Evolutionary conservation across 2,329 filamentous ascomycete species (phyloP), one percentile per base, ranked within the genome.

Genomic region (Orbilia blumenaviensis): DNA sequence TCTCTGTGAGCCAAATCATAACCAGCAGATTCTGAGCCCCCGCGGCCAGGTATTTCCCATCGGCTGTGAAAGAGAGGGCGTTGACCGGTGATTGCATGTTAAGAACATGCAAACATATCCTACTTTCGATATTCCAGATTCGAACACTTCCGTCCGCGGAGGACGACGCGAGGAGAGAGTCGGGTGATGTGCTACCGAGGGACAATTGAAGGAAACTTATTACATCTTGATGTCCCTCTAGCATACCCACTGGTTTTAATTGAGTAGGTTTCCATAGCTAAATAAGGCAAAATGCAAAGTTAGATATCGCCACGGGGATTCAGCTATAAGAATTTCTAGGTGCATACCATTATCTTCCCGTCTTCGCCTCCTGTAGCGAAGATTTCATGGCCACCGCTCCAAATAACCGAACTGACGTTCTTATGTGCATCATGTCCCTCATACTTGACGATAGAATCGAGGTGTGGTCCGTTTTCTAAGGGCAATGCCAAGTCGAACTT

Each of bases 351-450:
- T 54, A 76, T 69, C 32, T 69, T 76, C 21, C 72, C 72, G 42
- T 76, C 72, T 25, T 69, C 64, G 25, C 72, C 72, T 29, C 58
- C 72, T 14, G 72, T 76, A 9, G 64, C 72, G 34, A 76, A 76
- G 36, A 76, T 44, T 23, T 64, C 72, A 46, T 69, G 64, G 7
- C 72, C 25, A 6, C 36, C 27, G 21, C 64, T 76, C 64, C 72
- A 76, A 54, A 76, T 34, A 3, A 76, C 58, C 6, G 56, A 64
- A 18, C 58, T 69, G 23, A 76, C 64, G 14, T 69, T 50, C 36
- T 76, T 76, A 18, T 76, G 72, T n/a, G 72, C 62, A 29, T 76
- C 64, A 41, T 76, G 72, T 9, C 72, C 72, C 27, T 76, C 72
- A 23, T 52, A 76, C 27, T 34, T 69, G 23, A 69, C 18, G 5